Conservation (phyloP, 78 protist species). For the Dictyostelium intermedium region DNA sequence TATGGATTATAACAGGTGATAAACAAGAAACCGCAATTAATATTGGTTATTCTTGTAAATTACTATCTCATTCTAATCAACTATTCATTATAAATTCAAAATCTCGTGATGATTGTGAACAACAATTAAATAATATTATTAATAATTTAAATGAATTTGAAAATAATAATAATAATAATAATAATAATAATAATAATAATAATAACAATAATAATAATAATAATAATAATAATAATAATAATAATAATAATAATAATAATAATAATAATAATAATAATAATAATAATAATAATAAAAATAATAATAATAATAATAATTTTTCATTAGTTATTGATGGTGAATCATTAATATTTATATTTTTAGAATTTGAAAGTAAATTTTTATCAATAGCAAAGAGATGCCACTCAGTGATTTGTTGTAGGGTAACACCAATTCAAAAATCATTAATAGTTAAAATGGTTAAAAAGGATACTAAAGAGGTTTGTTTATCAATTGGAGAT, state of each 20-base stretch:
- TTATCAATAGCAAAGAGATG: constrained; percentile 80
- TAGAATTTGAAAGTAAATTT: constrained; percentile 30
- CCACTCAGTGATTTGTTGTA: constrained; percentile 87
- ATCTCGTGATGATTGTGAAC: constrained; percentile 1
- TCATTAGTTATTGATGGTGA: constrained; percentile 22
- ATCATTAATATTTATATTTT: not conserved
- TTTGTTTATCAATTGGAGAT: constrained; percentile 93
- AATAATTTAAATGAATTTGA: not conserved
- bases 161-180: not conserved
- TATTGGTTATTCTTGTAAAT: constrained; percentile 81
- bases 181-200: not conserved
- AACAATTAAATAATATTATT: not conserved
- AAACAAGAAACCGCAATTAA: constrained; percentile 93
- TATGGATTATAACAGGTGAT: constrained; percentile 93
- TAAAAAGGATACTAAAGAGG: constrained; percentile 7
- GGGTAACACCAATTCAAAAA: constrained; percentile 92
- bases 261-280: not conserved
- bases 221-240: not conserved
- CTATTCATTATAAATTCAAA: constrained; percentile 50
- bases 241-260: not conserved
- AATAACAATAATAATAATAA: not conserved
- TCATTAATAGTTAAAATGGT: constrained; percentile 85
- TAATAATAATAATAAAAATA: not conserved
- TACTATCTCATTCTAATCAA: constrained; percentile 11
- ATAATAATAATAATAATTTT: not conserved